These are phyloP conservation scores for Strigomonas culicis DNA, from an alignment of 208 protist genomes.

Conservation along the genomic window DNA sequence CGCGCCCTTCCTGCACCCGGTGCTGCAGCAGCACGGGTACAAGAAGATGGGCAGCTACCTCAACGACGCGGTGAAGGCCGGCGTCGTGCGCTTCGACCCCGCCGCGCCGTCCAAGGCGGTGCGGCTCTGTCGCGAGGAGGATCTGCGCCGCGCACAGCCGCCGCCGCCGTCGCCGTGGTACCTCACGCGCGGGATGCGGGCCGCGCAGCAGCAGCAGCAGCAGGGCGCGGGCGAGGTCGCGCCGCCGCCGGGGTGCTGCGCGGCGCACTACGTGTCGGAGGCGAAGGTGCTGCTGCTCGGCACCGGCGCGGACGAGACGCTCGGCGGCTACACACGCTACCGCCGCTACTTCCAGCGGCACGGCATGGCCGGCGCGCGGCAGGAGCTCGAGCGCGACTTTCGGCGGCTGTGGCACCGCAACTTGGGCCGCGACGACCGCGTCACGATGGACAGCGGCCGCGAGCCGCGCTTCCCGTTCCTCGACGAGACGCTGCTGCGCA, in stretches of 20 bases:
- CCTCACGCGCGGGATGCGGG: slow-evolving; percentile 29
- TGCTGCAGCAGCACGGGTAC: slow-evolving; percentile 57
- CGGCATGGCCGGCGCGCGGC: slow-evolving; percentile 46
- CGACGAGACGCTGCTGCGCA: slow-evolving; percentile 87
- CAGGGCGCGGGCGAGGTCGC: not conserved
- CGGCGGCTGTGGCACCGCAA: slow-evolving; percentile 93
- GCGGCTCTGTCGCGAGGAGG: slow-evolving; percentile 40
- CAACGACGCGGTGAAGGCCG: slow-evolving; percentile 62
- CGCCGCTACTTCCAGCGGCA: slow-evolving; percentile 73
- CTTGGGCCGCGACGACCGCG: slow-evolving; percentile 94
- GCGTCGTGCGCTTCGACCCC: slow-evolving; percentile 60
- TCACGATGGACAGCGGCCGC: slow-evolving; percentile 89
- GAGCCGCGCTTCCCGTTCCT: slow-evolving; percentile 94
- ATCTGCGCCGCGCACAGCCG: slow-evolving; percentile 47
- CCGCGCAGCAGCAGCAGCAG: slow-evolving; percentile 13
- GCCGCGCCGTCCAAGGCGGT: slow-evolving; percentile 74
- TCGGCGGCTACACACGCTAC: slow-evolving; percentile 95
- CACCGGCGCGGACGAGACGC: slow-evolving; percentile 95
- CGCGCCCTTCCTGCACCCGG: slow-evolving; percentile 49
- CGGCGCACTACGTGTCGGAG: slow-evolving; percentile 33
- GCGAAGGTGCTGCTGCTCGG: slow-evolving; percentile 91
- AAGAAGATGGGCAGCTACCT: slow-evolving; percentile 79
- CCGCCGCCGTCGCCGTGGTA: slow-evolving; percentile 60
- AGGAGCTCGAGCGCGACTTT: slow-evolving; percentile 90
- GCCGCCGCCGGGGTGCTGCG: slow-evolving; percentile 30